Base-by-base conservation (phyloP, 139 green algal genomes). In the Pseudopediastrum boryanum region DNA sequence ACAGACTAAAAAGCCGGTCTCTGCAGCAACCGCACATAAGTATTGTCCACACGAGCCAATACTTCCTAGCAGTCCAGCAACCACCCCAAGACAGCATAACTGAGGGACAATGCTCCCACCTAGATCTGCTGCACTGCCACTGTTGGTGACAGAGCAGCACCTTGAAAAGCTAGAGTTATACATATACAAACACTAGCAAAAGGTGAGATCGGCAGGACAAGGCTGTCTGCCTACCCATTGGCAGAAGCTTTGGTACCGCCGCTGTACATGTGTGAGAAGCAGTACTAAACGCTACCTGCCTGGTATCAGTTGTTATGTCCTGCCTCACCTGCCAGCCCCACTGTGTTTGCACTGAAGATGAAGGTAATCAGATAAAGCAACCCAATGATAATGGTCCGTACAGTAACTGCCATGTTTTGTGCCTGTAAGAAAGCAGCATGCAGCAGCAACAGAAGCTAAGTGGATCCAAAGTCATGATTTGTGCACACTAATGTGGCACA, bases 351-450 rank as follows among this genome's bases (percentile, higher is more conserved):
- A 16, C 66, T 86, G 63, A 93, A 94, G 62, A 94, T 88, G 74
- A 94, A 94, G 2, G 90, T 93, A 21, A 80, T 87, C 39, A 94
- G 85, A 73, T 90, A 94, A 44, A 75, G 67, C 42, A 94, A 75
- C 9, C 90, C 90, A 25, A 86, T n/a, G 13, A 94, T 54, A 69
- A 94, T 90, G 29, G 90, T 94, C 29, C 90, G 87, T 35, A 93
- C 87, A 3, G 90, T 94, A 42, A 92, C 87, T 36, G 84, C 80
- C 62, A 94, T 93, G 85, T 92, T 91, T 19, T 78, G 79, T 0
- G 86, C 88, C 81, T 89, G 82, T 46, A 75, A 41, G 16, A 50
- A 29, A 2, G 39, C 38, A 50, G 33, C 7, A 43, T 4, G 38
- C 50, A 70, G 39, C 39, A 75, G 46, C 13, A 66, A 25, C 41